Percentiles rank a stretch among this genome's conserved stretches.
Evolutionary conservation across 2,329 filamentous ascomycete genomes (phyloP).

Genomic region (Aspergillus luchuensis): DNA sequence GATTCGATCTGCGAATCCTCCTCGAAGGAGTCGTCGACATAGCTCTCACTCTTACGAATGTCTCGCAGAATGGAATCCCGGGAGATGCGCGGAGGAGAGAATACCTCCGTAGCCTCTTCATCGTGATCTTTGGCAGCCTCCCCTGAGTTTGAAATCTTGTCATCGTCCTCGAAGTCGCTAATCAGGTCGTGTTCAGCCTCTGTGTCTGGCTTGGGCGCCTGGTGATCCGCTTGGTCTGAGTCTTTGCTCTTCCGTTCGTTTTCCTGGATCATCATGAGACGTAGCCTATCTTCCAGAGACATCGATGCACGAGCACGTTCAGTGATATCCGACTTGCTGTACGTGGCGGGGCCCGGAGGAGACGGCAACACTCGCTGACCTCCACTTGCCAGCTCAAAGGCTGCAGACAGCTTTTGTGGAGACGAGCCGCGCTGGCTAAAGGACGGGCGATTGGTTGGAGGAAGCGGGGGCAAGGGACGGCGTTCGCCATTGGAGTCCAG

Average conservation of each 20-base stretch:
- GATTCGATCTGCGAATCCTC: constrained; percentile 63
- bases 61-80: constrained; percentile 90
- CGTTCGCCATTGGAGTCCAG: constrained; percentile 77
- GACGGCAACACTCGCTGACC: constrained; percentile 70
- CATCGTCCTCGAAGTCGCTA: constrained; percentile 14
- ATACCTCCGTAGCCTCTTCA: constrained; percentile 60
- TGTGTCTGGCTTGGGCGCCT: neutral
- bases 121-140: constrained; percentile 5
- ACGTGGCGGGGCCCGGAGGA: constrained; percentile 66
- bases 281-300: constrained; percentile 81
- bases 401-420: constrained; percentile 66
- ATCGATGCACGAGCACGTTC: constrained; percentile 74
- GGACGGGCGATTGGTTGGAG: constrained; percentile 49
- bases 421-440: constrained; percentile 55
- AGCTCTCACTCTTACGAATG: constrained; percentile 68
- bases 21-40: constrained; percentile 65
- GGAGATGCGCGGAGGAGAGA: constrained; percentile 74
- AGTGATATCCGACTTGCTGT: constrained; percentile 75
- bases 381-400: constrained; percentile 70
- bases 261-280: constrained; percentile 81
- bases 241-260: constrained; percentile 52
- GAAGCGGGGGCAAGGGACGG: constrained; percentile 83
- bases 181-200: neutral
- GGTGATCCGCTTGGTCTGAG: neutral
- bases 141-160: constrained; percentile 33